phyloP scores from a whole-genome alignment of 306 rosid genomes.

The Prunus mira region DNA sequence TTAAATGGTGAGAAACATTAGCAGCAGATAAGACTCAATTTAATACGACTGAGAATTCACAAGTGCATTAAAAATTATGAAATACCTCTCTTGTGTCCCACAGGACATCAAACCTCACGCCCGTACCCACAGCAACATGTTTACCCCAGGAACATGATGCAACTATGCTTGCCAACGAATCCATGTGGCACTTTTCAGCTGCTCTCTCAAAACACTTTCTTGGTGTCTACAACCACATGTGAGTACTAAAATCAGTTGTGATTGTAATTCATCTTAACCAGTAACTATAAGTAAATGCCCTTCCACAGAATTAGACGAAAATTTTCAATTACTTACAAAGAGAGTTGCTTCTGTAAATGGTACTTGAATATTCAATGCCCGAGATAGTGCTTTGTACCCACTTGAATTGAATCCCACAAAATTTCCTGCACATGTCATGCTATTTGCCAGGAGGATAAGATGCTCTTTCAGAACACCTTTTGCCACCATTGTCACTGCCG shows the following conservation, averaged over 20 bases:
- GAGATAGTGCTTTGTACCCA: slow-evolving; percentile 83
- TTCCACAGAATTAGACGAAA: slow-evolving; percentile 15
- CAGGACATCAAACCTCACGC: slow-evolving; percentile 76
- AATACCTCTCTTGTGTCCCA: slow-evolving; percentile 77
- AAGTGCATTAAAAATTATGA: background rate
- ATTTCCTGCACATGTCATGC: slow-evolving; percentile 91
- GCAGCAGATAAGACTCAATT: slow-evolving; percentile 1
- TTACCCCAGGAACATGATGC: slow-evolving; percentile 98
- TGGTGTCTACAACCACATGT: slow-evolving; percentile 64
- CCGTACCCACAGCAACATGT: slow-evolving; percentile 91
- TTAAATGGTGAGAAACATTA: slow-evolving; percentile 16
- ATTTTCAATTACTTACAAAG: slow-evolving; percentile 53
- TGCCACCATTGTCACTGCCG: slow-evolving; percentile 81
- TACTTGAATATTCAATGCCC: slow-evolving; percentile 67
- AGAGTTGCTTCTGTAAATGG: slow-evolving; percentile 96
- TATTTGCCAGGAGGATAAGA: slow-evolving; percentile 79
- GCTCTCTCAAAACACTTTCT: slow-evolving; percentile 87
- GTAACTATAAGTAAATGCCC: background rate
- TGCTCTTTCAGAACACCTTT: slow-evolving; percentile 97
- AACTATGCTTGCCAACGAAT: slow-evolving; percentile 76
- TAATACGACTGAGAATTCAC: slow-evolving; percentile 3
- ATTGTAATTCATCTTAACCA: slow-evolving; percentile 9
- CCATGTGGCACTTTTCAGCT: slow-evolving; percentile 81
- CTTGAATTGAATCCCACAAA: slow-evolving; percentile 83
- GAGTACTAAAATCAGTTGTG: slow-evolving; percentile 13